These are phyloP conservation scores for Citrullus colocynthis DNA, from an alignment of 306 rosid genomes.

Conservation along the genomic window DNA sequence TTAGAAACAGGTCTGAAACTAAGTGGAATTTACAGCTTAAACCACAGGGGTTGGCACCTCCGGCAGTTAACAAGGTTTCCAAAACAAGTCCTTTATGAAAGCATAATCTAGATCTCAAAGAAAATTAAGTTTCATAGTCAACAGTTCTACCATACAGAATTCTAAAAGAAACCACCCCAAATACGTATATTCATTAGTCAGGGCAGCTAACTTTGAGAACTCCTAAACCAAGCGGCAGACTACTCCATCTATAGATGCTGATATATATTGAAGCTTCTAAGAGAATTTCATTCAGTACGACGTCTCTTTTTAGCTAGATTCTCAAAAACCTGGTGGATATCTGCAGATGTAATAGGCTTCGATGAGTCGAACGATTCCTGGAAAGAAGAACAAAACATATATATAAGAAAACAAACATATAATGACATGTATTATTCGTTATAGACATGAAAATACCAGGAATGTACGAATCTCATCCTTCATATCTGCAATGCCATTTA, in stretches of 20 bases:
- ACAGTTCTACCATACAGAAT: neutral
- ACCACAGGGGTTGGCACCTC: neutral
- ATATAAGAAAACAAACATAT: neutral
- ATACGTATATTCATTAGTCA: conserved; percentile 6
- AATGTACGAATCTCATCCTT: conserved; percentile 74
- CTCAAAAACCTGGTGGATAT: conserved; percentile 77
- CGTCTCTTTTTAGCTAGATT: conserved; percentile 86
- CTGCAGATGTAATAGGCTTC: conserved; percentile 74
- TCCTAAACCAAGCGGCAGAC: conserved; percentile 5
- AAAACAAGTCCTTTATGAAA: neutral
- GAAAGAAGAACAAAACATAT: conserved; percentile 4
- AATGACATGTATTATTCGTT: neutral
- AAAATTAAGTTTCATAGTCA: neutral
- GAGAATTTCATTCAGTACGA: conserved; percentile 42
- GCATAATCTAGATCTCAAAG: neutral
- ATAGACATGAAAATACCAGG: conserved; percentile 43
- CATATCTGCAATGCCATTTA: conserved; percentile 87
- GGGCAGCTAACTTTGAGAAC: conserved; percentile 13
- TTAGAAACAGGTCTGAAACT: neutral
- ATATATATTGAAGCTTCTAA: neutral
- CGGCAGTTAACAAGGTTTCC: neutral
- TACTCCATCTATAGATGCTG: conserved; percentile 12
- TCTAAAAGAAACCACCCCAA: conserved; percentile 3
- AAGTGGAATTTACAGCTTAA: neutral
- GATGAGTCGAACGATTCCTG: conserved; percentile 86